Conservation (phyloP, 768 basidiomycete species). For the Naematelia aurantialba region DNA sequence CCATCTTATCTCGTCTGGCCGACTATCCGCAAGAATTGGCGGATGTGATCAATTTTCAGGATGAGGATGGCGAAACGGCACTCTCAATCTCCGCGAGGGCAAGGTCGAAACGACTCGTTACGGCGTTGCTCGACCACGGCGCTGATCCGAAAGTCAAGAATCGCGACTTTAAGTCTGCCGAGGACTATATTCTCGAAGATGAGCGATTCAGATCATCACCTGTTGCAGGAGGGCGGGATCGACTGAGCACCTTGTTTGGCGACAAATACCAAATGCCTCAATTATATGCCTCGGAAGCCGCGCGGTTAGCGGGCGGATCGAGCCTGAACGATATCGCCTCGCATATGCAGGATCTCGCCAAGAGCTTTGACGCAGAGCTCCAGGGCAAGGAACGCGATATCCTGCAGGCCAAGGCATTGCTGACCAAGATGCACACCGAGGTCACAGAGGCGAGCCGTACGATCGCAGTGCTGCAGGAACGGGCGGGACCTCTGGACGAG, state of each 20-base stretch:
- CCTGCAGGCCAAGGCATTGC: conserved; percentile 78
- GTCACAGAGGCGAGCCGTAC: conserved; percentile 63
- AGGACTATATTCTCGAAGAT: conserved; percentile 98
- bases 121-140: conserved; percentile 90
- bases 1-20: conserved; percentile 74
- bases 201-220: conserved; percentile 94
- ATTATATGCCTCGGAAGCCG: conserved; percentile 78
- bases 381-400: conserved; percentile 87
- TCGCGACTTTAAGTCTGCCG: conserved; percentile 90
- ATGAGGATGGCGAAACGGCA: conserved; percentile 97
- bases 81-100: conserved; percentile 94
- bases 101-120: conserved; percentile 89
- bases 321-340: conserved; percentile 78
- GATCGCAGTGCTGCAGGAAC: conserved; percentile 49
- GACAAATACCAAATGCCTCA: conserved; percentile 53
- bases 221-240: conserved; percentile 53
- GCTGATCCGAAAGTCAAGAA: conserved; percentile 94
- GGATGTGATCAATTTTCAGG: conserved; percentile 98
- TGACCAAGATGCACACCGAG: conserved; percentile 82
- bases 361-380: conserved; percentile 86
- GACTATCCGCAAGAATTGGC: conserved; percentile 94
- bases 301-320: conserved; percentile 77
- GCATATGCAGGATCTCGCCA: conserved; percentile 82
- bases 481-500: conserved; percentile 31
- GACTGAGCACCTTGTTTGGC: conserved; percentile 10